A percentile compares a stretch with the other conserved stretches of the same genome.
Evolutionary conservation across 495 filamentous ascomycete species (phyloP).

Genomic region (Daldinia vernicosa): DNA sequence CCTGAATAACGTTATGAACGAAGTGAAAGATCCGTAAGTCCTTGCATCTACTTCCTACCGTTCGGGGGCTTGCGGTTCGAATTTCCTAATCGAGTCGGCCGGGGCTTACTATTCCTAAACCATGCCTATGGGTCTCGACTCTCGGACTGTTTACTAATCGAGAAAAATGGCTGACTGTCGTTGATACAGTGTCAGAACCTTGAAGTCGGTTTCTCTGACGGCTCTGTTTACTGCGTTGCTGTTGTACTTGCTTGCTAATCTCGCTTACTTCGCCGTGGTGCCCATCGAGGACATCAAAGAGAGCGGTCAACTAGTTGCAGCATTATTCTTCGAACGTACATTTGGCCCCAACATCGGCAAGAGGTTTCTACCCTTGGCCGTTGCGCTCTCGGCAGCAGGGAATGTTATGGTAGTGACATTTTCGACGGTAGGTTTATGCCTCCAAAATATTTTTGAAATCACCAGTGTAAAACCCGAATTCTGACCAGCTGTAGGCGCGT

Average conservation of each 20-base stretch:
- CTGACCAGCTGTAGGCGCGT: constrained; percentile 60
- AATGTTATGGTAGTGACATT: constrained; percentile 85
- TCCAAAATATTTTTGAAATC: not conserved
- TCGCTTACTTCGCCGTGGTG: constrained; percentile 74
- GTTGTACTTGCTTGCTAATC: constrained; percentile 74
- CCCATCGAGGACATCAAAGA: constrained; percentile 73
- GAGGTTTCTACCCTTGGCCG: constrained; percentile 66
- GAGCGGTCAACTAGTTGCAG: constrained; percentile 73
- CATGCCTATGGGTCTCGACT: not conserved
- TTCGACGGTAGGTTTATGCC: constrained; percentile 56
- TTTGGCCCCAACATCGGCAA: constrained; percentile 69
- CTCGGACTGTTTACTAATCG: not conserved
- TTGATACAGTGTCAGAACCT: constrained; percentile 58
- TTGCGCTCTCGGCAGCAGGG: constrained; percentile 73
- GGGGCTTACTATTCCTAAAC: not conserved
- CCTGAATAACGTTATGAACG: constrained; percentile 79
- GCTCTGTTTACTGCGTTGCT: constrained; percentile 68
- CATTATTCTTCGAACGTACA: constrained; percentile 71
- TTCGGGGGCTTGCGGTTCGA: not conserved
- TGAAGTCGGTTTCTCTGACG: constrained; percentile 69
- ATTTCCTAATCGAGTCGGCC: not conserved
- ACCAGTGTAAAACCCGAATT: not conserved
- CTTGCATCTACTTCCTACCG: too few relatives aligned
- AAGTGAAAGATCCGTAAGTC: constrained; percentile 69
- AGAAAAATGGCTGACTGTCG: not conserved